Base-by-base conservation (phyloP, 192 early-diverging fungal species). In the Pilobolus umbonatus region DNA sequence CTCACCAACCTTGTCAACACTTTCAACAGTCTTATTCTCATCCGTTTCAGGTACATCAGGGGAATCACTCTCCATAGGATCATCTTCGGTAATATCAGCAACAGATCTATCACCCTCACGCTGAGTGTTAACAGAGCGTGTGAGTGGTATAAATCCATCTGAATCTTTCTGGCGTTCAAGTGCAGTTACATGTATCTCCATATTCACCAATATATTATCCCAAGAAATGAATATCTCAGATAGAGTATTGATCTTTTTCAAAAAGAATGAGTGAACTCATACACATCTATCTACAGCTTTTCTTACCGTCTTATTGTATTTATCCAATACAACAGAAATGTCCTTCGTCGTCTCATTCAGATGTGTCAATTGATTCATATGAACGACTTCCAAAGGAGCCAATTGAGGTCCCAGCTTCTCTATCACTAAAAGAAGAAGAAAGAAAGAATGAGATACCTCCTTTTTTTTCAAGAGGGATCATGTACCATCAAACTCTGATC, bases 191-290 rank as follows among this genome's bases (percentile, higher is more conserved):
- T 73, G 61, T 25, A 51, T 28, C 46, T 76, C 75, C 51, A 76
- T 60, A 11, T 61, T 64, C 32, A 67, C 40, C 6, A 76, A 57
- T 29, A 76, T 64, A 17, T 63, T 47, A 67, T 76, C 75, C 75
- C 75, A 76, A 6, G 67, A 56, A 48, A 76, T 76, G 42, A 76
- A 76, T 47, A 76, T 73, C 26, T 76, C 75, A 12, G 75, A 76
- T 24, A 76, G 49, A 6, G 71, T 76, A 29, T 76, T 72, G 25
- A 76, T 55, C 75, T 75, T 59, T 22, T 12, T 45, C 7, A 49
- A 21, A 29, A 44, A 42, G 2, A 24, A 42, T 47, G 45, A 19
- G 11, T 45, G 19, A 54, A 25, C 22, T 30, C 1, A 53, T 35
- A 48, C 51, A 59, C 50, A 34, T 39, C 22, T 10, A 19, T 19